Base-by-base conservation (phyloP, 805 yeast genomes). In the Hanseniaspora lindneri region DNA sequence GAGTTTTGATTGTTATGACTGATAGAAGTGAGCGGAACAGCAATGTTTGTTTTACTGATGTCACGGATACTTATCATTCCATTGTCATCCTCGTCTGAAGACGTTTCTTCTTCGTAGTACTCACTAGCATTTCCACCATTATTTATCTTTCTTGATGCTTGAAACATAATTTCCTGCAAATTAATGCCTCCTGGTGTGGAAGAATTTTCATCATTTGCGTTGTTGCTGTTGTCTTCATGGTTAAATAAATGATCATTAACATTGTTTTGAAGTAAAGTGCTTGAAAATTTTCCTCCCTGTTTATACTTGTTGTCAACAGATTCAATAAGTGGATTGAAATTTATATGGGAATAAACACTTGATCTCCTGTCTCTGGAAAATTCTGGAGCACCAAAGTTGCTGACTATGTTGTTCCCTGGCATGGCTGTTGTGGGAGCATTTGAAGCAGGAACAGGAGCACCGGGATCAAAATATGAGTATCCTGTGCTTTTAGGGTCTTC, bases 231-330 rank as follows among this genome's bases (percentile, higher is more conserved):
- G 39, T 52, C 39, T 32, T 51, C 47, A 23, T 52, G 56, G 13
- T 51, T 58, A 8, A 53, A 51, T 2, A 48, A 54, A 23, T 51
- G 52, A 9, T 55, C 52, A 37, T 40, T 40, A 4, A 24, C 39
- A 39, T 23, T 46, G 29, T 33, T 39, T 20, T 44, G 32, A n/a
- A 34, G 17, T 10, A 29, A 43, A 4, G 56, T 51, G 14, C 83
- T 84, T 59, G 79, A 87, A 59, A 83, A 89, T 58, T 88, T 83
- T 1, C 98, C 98, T 5, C 98, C 98, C 54, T 73, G 73, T 11
- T 80, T 80, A 57, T 89, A 89, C 58, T 89, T 89, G 50, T 83
- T 77, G 59, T 89, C 97, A 34, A 89, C 79, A 51, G 75, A 77
- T 50, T 77, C 79, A 48, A 85, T 81, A 17, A 80, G 73, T 0